phyloP scores from a whole-genome alignment of 2,329 filamentous ascomycete species.

The Penicillium hordei region DNA sequence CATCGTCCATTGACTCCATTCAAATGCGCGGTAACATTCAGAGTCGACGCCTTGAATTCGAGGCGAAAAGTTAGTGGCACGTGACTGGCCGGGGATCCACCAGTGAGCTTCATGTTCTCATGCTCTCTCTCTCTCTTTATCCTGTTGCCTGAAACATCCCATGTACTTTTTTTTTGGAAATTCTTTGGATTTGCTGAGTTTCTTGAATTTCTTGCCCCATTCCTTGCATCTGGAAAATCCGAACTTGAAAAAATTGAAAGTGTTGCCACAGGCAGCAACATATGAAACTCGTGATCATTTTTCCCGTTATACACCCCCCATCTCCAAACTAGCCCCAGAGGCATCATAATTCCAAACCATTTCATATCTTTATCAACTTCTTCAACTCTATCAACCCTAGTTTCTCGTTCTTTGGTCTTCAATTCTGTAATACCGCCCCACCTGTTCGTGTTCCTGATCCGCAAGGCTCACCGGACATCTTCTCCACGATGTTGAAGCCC shows the following conservation, averaged over 20 bases:
- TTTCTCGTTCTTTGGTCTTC: slow-evolving; percentile 1
- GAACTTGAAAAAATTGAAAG: background rate
- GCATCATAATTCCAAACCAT: slow-evolving; percentile 12
- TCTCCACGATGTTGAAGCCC: slow-evolving; percentile 39
- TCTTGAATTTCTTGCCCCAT: background rate
- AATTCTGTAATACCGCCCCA: slow-evolving; percentile 14
- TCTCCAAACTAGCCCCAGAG: slow-evolving; percentile 8
- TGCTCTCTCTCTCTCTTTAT: slow-evolving; percentile 16
- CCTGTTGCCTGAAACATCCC: slow-evolving; percentile 25
- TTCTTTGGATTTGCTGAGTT: no score
- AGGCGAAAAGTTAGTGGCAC: background rate
- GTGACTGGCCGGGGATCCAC: slow-evolving; percentile 13
- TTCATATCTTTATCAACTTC: slow-evolving; percentile 1
- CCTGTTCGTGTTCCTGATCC: slow-evolving; percentile 4
- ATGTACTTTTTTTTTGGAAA: background rate
- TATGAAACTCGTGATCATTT: slow-evolving; percentile 4
- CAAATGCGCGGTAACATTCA: background rate
- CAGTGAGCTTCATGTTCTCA: slow-evolving; percentile 3
- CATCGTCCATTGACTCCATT: background rate
- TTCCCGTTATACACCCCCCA: background rate
- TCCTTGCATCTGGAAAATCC: slow-evolving; percentile 11
- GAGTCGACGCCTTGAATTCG: background rate
- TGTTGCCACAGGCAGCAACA: slow-evolving; percentile 20
- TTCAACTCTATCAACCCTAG: slow-evolving; percentile 4
- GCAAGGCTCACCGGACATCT: slow-evolving; percentile 6